Evolutionary conservation across 2,329 filamentous ascomycete species (phyloP).

Genomic region (Exophiala oligosperma): DNA sequence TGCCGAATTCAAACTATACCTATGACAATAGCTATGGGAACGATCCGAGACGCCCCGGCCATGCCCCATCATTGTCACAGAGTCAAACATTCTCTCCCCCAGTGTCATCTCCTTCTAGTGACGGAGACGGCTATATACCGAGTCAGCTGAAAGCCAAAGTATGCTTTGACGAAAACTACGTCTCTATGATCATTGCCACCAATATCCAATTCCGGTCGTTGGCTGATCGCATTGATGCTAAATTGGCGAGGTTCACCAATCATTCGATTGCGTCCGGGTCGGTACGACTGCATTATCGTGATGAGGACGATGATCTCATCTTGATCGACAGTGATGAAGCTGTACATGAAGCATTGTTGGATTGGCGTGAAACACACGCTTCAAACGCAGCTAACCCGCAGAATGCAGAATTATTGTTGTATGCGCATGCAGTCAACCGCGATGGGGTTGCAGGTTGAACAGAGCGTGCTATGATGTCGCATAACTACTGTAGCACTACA

Average conservation of each 20-base stretch:
- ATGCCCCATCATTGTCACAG: constrained; percentile 26
- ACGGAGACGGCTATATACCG: constrained; percentile 49
- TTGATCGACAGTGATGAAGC: constrained; percentile 95
- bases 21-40: constrained; percentile 26
- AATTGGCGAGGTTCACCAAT: constrained; percentile 81
- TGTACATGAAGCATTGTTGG: constrained; percentile 91
- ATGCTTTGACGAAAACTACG: constrained; percentile 85
- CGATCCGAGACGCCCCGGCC: constrained; percentile 22
- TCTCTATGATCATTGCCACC: constrained; percentile 93
- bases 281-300: constrained; percentile 84
- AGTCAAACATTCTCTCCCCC: constrained; percentile 38
- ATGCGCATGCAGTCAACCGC: constrained; percentile 20
- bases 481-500: neutral
- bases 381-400: constrained; percentile 50
- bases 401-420: constrained; percentile 28
- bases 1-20: constrained; percentile 25
- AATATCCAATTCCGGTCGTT: constrained; percentile 94
- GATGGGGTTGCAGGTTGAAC: constrained; percentile 10
- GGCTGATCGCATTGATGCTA: constrained; percentile 93
- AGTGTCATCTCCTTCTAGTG: constrained; percentile 18
- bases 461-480: neutral
- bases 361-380: constrained; percentile 78
- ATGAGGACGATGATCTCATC: constrained; percentile 90
- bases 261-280: constrained; percentile 80
- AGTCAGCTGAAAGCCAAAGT: constrained; percentile 96